phyloP scores from a whole-genome alignment of 441 rosid genomes.

The Adansonia grandidieri region DNA sequence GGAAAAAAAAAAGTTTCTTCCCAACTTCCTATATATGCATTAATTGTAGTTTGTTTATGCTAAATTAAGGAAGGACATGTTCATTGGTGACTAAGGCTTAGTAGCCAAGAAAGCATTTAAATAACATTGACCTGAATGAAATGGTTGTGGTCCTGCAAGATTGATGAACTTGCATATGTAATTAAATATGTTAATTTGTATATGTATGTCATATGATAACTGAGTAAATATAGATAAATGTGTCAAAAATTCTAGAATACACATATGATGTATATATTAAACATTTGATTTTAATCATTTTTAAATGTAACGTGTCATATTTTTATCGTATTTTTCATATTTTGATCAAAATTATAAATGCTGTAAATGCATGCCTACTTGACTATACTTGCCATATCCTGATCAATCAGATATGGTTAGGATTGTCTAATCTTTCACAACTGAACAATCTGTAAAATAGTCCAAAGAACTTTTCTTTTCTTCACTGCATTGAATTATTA shows the following conservation, averaged over 20 bases:
- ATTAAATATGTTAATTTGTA: too few relatives aligned
- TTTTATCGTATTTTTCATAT: too few relatives aligned
- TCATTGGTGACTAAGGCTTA: slow-evolving; percentile 14
- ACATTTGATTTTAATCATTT: too few relatives aligned
- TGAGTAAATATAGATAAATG: too few relatives aligned
- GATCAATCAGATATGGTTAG: slow-evolving; percentile 13
- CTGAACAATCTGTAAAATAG: not conserved
- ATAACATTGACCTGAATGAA: not conserved
- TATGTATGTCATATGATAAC: too few relatives aligned
- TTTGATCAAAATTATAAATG: too few relatives aligned
- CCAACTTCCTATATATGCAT: slow-evolving; percentile 8
- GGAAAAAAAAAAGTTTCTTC: not conserved
- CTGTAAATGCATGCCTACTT: slow-evolving; percentile 35
- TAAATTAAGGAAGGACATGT: slow-evolving; percentile 31
- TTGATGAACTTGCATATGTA: slow-evolving; percentile 1
- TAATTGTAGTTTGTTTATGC: slow-evolving; percentile 7
- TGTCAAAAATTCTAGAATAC: too few relatives aligned
- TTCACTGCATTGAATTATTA: not conserved
- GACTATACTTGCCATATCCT: slow-evolving; percentile 18
- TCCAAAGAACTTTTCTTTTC: not conserved
- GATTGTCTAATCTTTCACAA: not conserved
- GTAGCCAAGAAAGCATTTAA: slow-evolving; percentile 1
- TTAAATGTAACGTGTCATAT: too few relatives aligned
- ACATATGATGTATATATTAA: too few relatives aligned
- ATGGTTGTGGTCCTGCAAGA: slow-evolving; percentile 17